Evolutionary conservation across 1,284 basidiomycete genomes (phyloP), one percentile per base, ranked within the genome.

Genomic region (Vanrija sp.): DNA sequence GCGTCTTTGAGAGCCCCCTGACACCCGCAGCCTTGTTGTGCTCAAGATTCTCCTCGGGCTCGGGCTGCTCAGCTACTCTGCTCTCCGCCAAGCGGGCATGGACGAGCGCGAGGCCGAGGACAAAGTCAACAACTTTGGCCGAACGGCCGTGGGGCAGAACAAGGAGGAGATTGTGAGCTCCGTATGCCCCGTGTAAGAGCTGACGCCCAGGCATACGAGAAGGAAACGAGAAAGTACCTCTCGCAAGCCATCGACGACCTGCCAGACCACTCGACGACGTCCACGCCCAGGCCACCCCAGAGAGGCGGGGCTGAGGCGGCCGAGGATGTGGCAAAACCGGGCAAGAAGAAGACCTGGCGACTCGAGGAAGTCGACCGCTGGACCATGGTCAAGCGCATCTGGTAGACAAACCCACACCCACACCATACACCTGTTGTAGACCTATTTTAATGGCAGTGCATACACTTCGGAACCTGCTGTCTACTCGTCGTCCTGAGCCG

Each of bases 341-440:
- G 35, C 83, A 67, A 68, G 57, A 71, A 83, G 74, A 84, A 83
- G 59, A 73, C 79, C 54, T 81, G 87, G 57, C 82, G 83, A 53
- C 73, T 95, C 54, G 89, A 94, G 68, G 89, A 94, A 64, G 80
- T 94, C 54, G 93, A 89, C 37, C 76, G 91, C 54, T 95, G 88
- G 78, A 93, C 90, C 20, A 95, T 95, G 91, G 87, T 93, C 37
- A 94, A 94, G 69, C 81, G 88, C 42, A 93, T 94, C 49, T 93
- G 89, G 89, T 93, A 61, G 41, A 22, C 16, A 39, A 20, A 19
- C 20, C 12, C 27, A 35, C 14, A 24, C 16, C 37, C 24, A 14
- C 47, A 27, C 27, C 48, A 15, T 24, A 27, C 16, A 42, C 37
- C 37, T 48, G 52, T 60, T 60, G 50, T 57, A 57, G 42, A 53